Percentiles rank a stretch among this genome's conserved stretches.
Evolutionary conservation across 371 early-diverging fungal genomes (phyloP).

Genomic region (Mortierella sp.): DNA sequence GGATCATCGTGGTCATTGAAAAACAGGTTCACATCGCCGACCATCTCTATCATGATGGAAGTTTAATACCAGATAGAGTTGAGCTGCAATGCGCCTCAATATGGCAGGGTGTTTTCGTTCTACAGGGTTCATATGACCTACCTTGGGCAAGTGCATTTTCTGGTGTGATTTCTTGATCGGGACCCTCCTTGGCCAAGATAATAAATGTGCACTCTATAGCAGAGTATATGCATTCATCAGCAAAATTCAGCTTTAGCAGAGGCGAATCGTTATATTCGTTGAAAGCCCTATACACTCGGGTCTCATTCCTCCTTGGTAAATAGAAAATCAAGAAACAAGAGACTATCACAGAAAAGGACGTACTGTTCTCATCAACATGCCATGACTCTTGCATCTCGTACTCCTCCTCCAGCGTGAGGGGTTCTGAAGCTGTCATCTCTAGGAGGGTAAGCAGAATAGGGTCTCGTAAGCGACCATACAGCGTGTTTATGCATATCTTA

Average conservation of each 20-base stretch:
- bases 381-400: conserved; percentile 94
- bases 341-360: background rate
- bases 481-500: background rate
- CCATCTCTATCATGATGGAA: conserved; percentile 68
- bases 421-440: conserved; percentile 96
- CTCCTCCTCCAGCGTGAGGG: conserved; percentile 90
- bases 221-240: background rate
- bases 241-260: no score
- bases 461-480: no score
- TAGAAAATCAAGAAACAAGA: no score
- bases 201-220: conserved; percentile 79
- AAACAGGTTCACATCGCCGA: conserved; percentile 95
- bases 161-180: conserved; percentile 50
- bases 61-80: no score
- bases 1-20: conserved; percentile 82
- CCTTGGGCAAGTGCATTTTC: conserved; percentile 58
- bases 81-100: no score
- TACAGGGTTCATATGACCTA: conserved; percentile 22
- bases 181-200: conserved; percentile 57
- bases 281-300: no score
- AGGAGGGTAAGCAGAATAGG: background rate
- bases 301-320: no score
- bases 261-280: no score
- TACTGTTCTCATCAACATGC: conserved; percentile 86
- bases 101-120: background rate